Base-by-base conservation (phyloP, 2,329 filamentous ascomycete species). In the Bipolaris bicolor region DNA sequence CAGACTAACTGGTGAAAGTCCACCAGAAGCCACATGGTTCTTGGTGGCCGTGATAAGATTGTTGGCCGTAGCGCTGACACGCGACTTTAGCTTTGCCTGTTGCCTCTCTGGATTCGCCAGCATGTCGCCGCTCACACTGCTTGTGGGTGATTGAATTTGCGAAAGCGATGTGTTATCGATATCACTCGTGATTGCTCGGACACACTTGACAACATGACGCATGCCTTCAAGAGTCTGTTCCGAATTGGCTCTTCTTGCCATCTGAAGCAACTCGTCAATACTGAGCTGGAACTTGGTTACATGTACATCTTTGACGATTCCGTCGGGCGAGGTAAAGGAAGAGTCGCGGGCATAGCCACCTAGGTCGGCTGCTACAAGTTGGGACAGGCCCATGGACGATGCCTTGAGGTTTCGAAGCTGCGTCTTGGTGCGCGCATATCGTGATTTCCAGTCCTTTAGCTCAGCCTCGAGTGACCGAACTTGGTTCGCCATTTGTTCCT, bases 281-380 rank as follows among this genome's bases (percentile, higher is more conserved):
- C 92, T 86, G 58, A 98, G 89, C 76, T 99, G 95, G 80, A 97
- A 98, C 71, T 91, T 93, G 49, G 94, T 97, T 64, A 99, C 87
- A 73, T 97, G 90, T 11, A 97, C 85, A 76, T 97, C 95, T 77
- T 91, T 93, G 67, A 99, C 87, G 20, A 95, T 76, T 5, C 95
- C 95, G 57, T 88, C 85, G 11, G 88, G 85, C 36, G 89, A 84
- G 20, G 86, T 84, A 63, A 95, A 88, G 24, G 83, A 86, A 69
- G 84, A 85, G 50, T 91, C 87, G 49, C 85, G 85, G 39, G 88
- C 78, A 61, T 88, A 85, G 63, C 84, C 86, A 48, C 84, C 86
- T n/a, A 88, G 87, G 64, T 94, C 88, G 3, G 69, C 70, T 7
- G 72, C 76, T 11, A 69, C 66, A 59, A 89, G 85, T 7, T 89